Evolutionary conservation across 2,329 filamentous ascomycete genomes (phyloP).

Genomic region (Pyricularia pennisetigena): DNA sequence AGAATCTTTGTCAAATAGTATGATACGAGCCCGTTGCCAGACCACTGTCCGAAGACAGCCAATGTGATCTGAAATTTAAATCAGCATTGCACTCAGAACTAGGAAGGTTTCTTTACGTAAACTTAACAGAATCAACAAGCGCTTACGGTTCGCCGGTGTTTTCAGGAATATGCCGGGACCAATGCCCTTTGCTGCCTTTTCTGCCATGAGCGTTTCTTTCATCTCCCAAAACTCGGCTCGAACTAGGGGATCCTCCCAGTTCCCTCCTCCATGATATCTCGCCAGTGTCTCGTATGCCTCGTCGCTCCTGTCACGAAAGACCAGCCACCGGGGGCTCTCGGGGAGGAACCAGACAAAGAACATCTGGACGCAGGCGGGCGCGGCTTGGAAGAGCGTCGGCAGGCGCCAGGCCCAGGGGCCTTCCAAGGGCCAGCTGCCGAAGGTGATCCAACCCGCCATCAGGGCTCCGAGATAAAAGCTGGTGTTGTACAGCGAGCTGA

Average conservation of each 20-base stretch:
- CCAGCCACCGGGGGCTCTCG: conserved; percentile 35
- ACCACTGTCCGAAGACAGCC: conserved; percentile 1
- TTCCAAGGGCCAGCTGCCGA: conserved; percentile 38
- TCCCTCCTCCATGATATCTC: not conserved
- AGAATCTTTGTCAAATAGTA: conserved; percentile 4
- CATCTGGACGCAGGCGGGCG: conserved; percentile 11
- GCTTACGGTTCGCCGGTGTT: not conserved
- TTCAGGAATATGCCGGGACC: not conserved
- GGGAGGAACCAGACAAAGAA: conserved; percentile 17
- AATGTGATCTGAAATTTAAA: not conserved
- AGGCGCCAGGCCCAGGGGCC: conserved; percentile 41
- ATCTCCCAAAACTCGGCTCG: conserved; percentile 8
- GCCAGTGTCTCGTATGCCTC: conserved; percentile 12
- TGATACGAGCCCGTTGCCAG: conserved; percentile 3
- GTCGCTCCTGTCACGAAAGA: conserved; percentile 19
- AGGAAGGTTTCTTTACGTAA: not conserved
- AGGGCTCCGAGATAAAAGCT: conserved; percentile 28
- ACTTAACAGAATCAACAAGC: not conserved
- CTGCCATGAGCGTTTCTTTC: conserved; percentile 6
- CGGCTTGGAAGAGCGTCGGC: conserved; percentile 25
- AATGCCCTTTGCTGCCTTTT: not conserved
- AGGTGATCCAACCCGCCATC: conserved; percentile 30
- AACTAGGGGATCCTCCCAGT: conserved; percentile 1
- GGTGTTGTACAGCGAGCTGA: conserved; percentile 30
- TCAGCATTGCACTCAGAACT: not conserved